These are phyloP conservation scores for Crucibulum parvulum DNA, from an alignment of 1,284 basidiomycete species.

Conservation along the genomic window DNA sequence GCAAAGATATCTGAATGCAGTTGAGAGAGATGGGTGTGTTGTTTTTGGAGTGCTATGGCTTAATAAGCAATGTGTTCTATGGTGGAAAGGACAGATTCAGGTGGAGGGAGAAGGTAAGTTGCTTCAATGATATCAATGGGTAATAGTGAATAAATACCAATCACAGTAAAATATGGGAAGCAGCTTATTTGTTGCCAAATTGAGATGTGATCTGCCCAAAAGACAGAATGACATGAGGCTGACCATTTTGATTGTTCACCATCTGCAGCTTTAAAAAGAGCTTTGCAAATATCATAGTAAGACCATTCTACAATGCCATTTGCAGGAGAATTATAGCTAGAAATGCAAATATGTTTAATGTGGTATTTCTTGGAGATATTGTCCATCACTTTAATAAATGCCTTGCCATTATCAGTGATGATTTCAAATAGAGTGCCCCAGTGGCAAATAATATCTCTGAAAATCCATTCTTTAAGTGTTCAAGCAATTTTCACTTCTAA, in stretches of 20 bases:
- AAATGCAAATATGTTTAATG: constrained; percentile 47
- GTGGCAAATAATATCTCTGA: constrained; percentile 33
- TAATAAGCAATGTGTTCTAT: constrained; percentile 32
- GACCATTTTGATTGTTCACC: constrained; percentile 40
- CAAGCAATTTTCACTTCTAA: constrained; percentile 22
- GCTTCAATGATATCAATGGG: constrained; percentile 46
- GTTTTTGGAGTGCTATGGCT: constrained; percentile 33
- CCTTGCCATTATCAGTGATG: constrained; percentile 33
- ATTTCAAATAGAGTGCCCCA: too few species aligned
- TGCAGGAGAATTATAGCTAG: constrained; percentile 49
- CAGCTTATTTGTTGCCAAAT: constrained; percentile 28
- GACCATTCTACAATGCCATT: constrained; percentile 46
- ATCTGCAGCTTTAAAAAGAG: constrained; percentile 41
- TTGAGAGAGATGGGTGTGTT: too few species aligned
- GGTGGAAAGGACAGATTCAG: constrained; percentile 23
- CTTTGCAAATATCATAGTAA: constrained; percentile 42
- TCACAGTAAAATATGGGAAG: constrained; percentile 43
- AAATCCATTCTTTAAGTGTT: constrained; percentile 30
- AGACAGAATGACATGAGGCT: constrained; percentile 26
- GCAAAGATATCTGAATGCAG: constrained; percentile 22
- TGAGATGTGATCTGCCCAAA: constrained; percentile 50
- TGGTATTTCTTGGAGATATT: constrained; percentile 30
- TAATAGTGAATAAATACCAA: constrained; percentile 42
- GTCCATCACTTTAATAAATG: constrained; percentile 33
- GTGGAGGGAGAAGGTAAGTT: constrained; percentile 33